Evolutionary conservation across 805 yeast genomes (phyloP).

Genomic region (Metschnikowia anglica): DNA sequence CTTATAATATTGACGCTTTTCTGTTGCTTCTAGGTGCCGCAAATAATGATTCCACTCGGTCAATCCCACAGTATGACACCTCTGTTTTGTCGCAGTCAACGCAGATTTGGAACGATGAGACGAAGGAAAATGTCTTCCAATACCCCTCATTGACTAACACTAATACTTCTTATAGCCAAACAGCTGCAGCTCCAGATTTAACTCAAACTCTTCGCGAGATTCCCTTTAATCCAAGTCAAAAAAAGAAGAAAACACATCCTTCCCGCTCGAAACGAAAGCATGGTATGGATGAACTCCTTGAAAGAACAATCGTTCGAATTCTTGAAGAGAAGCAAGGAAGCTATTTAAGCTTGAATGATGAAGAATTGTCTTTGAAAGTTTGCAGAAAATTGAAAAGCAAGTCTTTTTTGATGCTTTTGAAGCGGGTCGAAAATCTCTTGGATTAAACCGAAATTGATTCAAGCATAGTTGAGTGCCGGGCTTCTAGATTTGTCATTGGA

Average conservation of each 20-base stretch:
- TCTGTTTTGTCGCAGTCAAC: slow-evolving; percentile 16
- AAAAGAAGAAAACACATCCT: slow-evolving; percentile 1
- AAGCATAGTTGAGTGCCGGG: too few species aligned
- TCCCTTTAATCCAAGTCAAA: slow-evolving; percentile 10
- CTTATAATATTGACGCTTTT: slow-evolving; percentile 7
- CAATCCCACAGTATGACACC: slow-evolving; percentile 4
- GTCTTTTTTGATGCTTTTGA: slow-evolving; percentile 14
- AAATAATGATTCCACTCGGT: neutral
- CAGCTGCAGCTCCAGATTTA: slow-evolving; percentile 5
- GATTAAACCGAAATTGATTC: neutral
- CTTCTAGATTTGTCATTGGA: too few species aligned
- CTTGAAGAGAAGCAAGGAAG: slow-evolving; percentile 6
- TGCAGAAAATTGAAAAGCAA: slow-evolving; percentile 16
- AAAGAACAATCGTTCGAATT: slow-evolving; percentile 8
- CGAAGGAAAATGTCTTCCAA: neutral
- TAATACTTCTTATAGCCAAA: neutral
- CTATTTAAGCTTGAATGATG: slow-evolving; percentile 13
- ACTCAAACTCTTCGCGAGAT: slow-evolving; percentile 6
- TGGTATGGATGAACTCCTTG: slow-evolving; percentile 9
- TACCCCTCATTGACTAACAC: slow-evolving; percentile 3
- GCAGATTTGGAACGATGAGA: slow-evolving; percentile 5
- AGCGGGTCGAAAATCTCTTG: slow-evolving; percentile 17
- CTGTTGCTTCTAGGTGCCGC: slow-evolving; percentile 12
- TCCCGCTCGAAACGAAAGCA: slow-evolving; percentile 3
- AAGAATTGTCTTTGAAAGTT: slow-evolving; percentile 16